These are phyloP conservation scores for Chaetoceros tenuissimus DNA, from an alignment of 108 stramenopile species.

Conservation along the genomic window DNA sequence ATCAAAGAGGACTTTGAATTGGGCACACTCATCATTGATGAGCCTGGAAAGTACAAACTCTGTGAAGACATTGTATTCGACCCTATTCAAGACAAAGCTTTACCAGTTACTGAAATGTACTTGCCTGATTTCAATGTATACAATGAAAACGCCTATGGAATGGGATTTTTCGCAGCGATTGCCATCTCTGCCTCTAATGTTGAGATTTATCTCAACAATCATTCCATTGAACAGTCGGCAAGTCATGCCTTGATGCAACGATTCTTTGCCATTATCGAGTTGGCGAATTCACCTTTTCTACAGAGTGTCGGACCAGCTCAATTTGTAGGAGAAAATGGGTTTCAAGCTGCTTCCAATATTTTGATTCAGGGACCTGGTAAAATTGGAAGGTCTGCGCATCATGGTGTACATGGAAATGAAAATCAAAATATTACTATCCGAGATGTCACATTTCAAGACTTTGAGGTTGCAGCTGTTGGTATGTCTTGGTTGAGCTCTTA, in stretches of 20 bases:
- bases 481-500: too few relatives aligned
- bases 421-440: conserved; percentile 9
- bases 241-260: conserved; percentile 21
- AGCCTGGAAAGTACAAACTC: conserved; percentile 5
- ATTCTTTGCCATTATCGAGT: conserved; percentile 25
- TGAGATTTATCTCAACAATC: conserved; percentile 10
- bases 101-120: too few relatives aligned
- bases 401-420: conserved; percentile 24
- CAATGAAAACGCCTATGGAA: conserved; percentile 7
- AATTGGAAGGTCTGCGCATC: conserved; percentile 14
- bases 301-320: conserved; percentile 6
- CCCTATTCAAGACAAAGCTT: too few relatives aligned
- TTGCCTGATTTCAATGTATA: too few relatives aligned
- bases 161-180: conserved; percentile 18
- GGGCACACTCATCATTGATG: too few relatives aligned
- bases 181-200: conserved; percentile 10
- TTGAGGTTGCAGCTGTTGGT: conserved; percentile 13
- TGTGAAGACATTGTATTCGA: conserved; percentile 15
- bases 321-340: conserved; percentile 7
- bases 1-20: too few relatives aligned
- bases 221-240: conserved; percentile 5
- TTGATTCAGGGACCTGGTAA: conserved; percentile 6
- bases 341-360: conserved; percentile 6
- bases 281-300: conserved; percentile 13
- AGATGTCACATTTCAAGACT: conserved; percentile 10